Evolutionary conservation across 495 filamentous ascomycete species (phyloP).

Genomic region (Hypoxylon lienhwacheense): DNA sequence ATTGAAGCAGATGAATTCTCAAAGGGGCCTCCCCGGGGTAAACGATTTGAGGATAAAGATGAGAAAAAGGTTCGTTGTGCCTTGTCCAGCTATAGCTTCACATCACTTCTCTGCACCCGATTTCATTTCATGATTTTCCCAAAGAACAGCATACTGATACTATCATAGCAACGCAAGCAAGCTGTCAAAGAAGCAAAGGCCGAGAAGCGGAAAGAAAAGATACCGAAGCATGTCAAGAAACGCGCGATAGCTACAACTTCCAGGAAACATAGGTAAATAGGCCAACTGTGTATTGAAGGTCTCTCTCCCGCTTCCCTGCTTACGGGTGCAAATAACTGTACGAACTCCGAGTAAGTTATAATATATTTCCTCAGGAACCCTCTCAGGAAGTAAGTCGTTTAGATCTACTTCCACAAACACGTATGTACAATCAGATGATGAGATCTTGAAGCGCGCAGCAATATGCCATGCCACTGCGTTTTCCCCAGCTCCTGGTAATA

Average conservation of each 20-base stretch:
- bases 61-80: constrained; percentile 63
- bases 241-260: constrained; percentile 57
- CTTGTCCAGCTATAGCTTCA: background rate
- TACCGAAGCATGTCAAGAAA: constrained; percentile 94
- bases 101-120: background rate
- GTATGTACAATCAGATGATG: constrained; percentile 40
- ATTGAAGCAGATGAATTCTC: constrained; percentile 57
- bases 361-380: background rate
- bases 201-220: constrained; percentile 88
- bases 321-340: too few species aligned
- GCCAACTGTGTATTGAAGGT: constrained; percentile 2
- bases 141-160: constrained; percentile 19
- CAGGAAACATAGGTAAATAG: constrained; percentile 42
- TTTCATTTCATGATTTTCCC: background rate
- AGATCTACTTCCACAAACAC: background rate
- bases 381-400: background rate
- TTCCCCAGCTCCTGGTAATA: constrained; percentile 36
- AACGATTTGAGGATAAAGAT: constrained; percentile 89
- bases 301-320: background rate
- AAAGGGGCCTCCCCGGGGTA: constrained; percentile 76
- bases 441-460: constrained; percentile 26
- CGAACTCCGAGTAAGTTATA: too few species aligned
- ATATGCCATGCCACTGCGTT: constrained; percentile 20
- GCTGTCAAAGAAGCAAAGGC: constrained; percentile 93
- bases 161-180: constrained; percentile 72